These are phyloP conservation scores for Sutorius eximius DNA, from an alignment of 1,284 basidiomycete species.

Conservation along the genomic window DNA sequence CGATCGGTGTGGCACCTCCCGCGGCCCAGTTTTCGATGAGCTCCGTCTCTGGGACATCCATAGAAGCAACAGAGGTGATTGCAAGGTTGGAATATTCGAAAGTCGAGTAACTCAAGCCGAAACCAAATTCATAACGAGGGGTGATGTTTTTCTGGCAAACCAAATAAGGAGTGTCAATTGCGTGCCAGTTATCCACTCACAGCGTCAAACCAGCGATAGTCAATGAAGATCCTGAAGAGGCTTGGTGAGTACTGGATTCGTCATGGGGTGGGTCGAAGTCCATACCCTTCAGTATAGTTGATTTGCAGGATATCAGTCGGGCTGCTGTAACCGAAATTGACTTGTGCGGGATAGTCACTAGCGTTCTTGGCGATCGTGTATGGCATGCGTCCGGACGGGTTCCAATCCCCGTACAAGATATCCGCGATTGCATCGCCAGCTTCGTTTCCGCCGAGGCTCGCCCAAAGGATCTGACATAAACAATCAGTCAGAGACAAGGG, in stretches of 20 bases:
- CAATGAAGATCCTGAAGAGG: constrained; percentile 45
- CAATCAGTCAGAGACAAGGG: background rate
- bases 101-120: constrained; percentile 72
- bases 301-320: constrained; percentile 31
- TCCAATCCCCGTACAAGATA: constrained; percentile 51
- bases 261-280: background rate
- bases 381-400: constrained; percentile 56
- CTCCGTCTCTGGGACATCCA: constrained; percentile 36
- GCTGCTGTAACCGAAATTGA: constrained; percentile 27
- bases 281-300: constrained; percentile 43
- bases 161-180: background rate
- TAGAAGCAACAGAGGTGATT: constrained; percentile 40
- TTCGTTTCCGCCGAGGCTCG: constrained; percentile 61
- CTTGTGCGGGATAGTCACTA: constrained; percentile 36
- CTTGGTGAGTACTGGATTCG: constrained; percentile 13
- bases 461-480: constrained; percentile 40
- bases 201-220: constrained; percentile 56
- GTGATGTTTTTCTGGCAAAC: constrained; percentile 41
- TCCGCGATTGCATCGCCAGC: constrained; percentile 43
- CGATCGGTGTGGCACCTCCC: constrained; percentile 44
- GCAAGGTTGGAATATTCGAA: constrained; percentile 67
- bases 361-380: constrained; percentile 56
- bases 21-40: constrained; percentile 54
- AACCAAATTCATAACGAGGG: constrained; percentile 66
- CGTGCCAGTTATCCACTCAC: constrained; percentile 18